Percentiles rank a stretch among this genome's conserved stretches.
Evolutionary conservation across 495 filamentous ascomycete genomes (phyloP).

Genomic region (Amphirosellinia nigrospora): DNA sequence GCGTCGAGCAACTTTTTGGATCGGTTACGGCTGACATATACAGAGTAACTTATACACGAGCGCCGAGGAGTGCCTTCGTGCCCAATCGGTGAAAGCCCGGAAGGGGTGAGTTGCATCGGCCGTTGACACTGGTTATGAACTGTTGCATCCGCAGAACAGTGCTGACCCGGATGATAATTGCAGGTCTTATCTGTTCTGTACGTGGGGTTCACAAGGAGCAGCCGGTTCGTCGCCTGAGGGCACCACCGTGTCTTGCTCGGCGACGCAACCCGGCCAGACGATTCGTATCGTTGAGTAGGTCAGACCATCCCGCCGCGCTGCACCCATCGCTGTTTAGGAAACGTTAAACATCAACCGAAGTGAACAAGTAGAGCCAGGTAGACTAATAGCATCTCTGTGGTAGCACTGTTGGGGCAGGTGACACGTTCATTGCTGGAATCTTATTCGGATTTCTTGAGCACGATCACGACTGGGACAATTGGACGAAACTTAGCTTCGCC

Average conservation of each 20-base stretch:
- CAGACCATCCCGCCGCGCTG: constrained; percentile 23
- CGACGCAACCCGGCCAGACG: constrained; percentile 46
- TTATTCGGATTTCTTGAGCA: constrained; percentile 64
- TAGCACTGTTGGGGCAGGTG: constrained; percentile 74
- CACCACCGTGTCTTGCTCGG: constrained; percentile 51
- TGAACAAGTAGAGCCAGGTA: constrained; percentile 13
- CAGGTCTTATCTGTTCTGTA: constrained; percentile 67
- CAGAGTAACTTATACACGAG: constrained; percentile 57
- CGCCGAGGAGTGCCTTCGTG: constrained; percentile 55
- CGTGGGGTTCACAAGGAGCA: constrained; percentile 71
- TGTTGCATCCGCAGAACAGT: constrained; percentile 32
- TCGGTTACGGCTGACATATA: constrained; percentile 7
- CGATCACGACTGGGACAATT: constrained; percentile 55
- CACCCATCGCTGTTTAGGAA: constrained; percentile 11
- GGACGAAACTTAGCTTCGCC: constrained; percentile 63
- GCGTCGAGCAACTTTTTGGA: constrained; percentile 14
- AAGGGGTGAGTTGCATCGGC: constrained; percentile 52
- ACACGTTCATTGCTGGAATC: constrained; percentile 77
- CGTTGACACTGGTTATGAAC: constrained; percentile 25
- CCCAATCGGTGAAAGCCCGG: constrained; percentile 49
- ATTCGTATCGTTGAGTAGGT: constrained; percentile 69
- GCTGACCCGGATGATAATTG: constrained; percentile 35
- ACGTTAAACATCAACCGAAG: constrained; percentile 13
- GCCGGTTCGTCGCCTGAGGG: constrained; percentile 47
- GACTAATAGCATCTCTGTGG: constrained; percentile 39